phyloP scores from a whole-genome alignment of 768 basidiomycete species.

The Mycena crocata region DNA sequence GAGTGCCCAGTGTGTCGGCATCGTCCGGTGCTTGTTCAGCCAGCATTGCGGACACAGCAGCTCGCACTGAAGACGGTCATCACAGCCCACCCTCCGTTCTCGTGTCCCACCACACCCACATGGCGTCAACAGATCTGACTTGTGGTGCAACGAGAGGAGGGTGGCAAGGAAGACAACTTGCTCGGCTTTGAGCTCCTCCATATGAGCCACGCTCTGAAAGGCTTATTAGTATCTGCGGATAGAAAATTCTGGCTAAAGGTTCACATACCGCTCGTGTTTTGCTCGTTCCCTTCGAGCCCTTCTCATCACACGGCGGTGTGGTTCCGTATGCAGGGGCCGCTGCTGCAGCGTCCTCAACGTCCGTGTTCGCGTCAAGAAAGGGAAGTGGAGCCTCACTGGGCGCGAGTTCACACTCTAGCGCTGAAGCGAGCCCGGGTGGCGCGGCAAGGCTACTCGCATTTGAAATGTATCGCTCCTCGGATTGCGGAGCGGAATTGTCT shows the following conservation, averaged over 20 bases:
- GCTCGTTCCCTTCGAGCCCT: background rate
- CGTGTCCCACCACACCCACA: background rate
- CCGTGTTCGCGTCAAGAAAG: no score
- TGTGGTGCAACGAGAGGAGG: background rate
- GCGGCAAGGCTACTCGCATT: no score
- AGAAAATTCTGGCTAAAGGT: background rate
- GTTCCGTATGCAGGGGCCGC: background rate
- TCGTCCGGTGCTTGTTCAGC: background rate
- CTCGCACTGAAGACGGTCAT: background rate
- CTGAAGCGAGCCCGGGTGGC: no score
- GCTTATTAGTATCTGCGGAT: background rate
- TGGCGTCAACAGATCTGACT: background rate
- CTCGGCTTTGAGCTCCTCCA: background rate
- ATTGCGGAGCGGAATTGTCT: background rate
- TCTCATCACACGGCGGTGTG: background rate
- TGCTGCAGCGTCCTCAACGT: background rate
- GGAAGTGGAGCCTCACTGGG: no score
- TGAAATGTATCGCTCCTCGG: background rate
- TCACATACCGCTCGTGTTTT: background rate
- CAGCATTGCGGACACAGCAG: conserved; percentile 13
- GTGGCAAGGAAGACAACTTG: background rate
- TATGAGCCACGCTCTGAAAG: conserved; percentile 5
- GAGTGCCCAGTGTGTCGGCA: conserved; percentile 7
- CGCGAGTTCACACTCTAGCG: no score
- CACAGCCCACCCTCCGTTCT: background rate